A percentile compares a stretch with the other conserved stretches of the same genome.
Conservation (phyloP, 192 early-diverging fungal genomes). For the Coemansia aciculifera region DNA sequence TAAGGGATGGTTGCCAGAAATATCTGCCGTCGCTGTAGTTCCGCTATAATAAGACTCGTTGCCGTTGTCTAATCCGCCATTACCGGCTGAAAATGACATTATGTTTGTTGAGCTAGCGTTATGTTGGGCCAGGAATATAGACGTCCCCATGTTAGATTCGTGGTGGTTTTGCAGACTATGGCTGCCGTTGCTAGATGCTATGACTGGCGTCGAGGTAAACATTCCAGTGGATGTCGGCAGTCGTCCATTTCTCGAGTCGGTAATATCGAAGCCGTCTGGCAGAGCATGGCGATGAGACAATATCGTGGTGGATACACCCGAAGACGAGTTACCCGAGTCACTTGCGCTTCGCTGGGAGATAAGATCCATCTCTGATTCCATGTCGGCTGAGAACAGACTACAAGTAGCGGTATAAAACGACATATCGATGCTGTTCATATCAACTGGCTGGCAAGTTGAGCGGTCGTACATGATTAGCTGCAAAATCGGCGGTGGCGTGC, state of each 20-base stretch:
- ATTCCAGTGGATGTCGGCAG: background rate
- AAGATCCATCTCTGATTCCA: constrained; percentile 44
- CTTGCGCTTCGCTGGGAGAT: constrained; percentile 35
- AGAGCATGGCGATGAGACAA: background rate
- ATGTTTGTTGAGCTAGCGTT: constrained; percentile 38
- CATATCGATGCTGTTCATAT: constrained; percentile 31
- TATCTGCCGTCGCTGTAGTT: constrained; percentile 11
- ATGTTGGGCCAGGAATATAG: constrained; percentile 28
- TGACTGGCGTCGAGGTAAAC: background rate
- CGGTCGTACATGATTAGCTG: constrained; percentile 60
- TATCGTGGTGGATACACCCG: background rate
- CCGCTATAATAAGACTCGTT: background rate
- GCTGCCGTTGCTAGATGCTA: background rate
- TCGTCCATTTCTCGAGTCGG: background rate
- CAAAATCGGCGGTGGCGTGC: constrained; percentile 66
- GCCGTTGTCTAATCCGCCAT: background rate
- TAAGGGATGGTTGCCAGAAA: background rate
- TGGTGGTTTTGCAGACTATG: background rate
- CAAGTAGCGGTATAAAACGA: constrained; percentile 50
- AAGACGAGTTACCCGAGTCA: constrained; percentile 25
- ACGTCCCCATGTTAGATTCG: background rate
- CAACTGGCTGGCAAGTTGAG: constrained; percentile 30
- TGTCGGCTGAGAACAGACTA: constrained; percentile 38
- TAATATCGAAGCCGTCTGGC: background rate
- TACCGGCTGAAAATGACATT: constrained; percentile 42